These are phyloP conservation scores for Phoenix roebelenii DNA, from an alignment of 176 grass and related monocot genomes.

Conservation along the genomic window DNA sequence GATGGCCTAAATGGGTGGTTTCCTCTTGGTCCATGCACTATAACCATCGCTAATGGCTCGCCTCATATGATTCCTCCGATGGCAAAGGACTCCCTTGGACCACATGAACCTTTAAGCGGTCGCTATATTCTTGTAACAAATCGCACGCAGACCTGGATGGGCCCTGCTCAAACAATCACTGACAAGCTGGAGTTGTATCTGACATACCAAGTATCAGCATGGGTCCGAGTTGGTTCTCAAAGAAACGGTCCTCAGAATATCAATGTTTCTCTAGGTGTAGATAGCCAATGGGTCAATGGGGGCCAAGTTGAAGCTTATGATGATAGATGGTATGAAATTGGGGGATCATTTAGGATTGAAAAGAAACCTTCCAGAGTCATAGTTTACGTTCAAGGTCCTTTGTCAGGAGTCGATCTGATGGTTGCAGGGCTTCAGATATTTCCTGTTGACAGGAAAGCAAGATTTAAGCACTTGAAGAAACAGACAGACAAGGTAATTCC, in stretches of 20 bases:
- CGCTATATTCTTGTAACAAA: conserved; percentile 57
- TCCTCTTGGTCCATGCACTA: conserved; percentile 44
- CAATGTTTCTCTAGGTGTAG: conserved; percentile 40
- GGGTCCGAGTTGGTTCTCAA: conserved; percentile 52
- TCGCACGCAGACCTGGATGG: conserved; percentile 86
- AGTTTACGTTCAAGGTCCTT: conserved; percentile 70
- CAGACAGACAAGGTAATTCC: conserved; percentile 50
- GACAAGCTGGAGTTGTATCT: conserved; percentile 50
- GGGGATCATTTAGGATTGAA: conserved; percentile 67
- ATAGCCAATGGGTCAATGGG: conserved; percentile 68
- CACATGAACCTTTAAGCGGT: conserved; percentile 48
- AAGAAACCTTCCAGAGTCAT: conserved; percentile 35
- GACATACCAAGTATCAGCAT: conserved; percentile 74
- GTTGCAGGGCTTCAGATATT: conserved; percentile 74
- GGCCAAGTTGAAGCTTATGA: conserved; percentile 55
- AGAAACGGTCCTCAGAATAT: conserved; percentile 33
- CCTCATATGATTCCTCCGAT: conserved; percentile 57
- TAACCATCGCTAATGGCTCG: conserved; percentile 38
- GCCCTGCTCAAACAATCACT: conserved; percentile 60
- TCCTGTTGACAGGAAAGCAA: conserved; percentile 44
- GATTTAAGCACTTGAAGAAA: conserved; percentile 45
- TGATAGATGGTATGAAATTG: conserved; percentile 81
- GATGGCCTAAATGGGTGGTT: conserved; percentile 63
- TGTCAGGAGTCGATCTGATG: conserved; percentile 66
- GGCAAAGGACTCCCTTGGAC: conserved; percentile 46